These are phyloP conservation scores for Cucurbita ficifolia DNA, from an alignment of 306 rosid species.

Conservation along the genomic window DNA sequence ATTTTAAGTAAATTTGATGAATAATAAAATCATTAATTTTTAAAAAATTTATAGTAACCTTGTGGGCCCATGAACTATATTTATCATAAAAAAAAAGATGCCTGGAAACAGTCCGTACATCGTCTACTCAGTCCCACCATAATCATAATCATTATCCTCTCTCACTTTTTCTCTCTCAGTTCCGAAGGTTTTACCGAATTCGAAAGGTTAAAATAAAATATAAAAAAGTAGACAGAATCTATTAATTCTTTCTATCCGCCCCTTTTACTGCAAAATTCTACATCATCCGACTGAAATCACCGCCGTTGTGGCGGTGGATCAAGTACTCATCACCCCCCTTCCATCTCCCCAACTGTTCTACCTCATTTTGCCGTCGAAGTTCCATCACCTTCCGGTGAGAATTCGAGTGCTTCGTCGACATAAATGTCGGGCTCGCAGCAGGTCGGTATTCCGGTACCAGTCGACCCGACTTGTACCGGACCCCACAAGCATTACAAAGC, in stretches of 20 bases:
- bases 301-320: conserved; percentile 30
- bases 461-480: conserved; percentile 32
- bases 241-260: background rate
- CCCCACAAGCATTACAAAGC: conserved; percentile 33
- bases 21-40: too few species aligned
- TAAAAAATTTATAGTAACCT: background rate
- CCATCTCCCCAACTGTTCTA: conserved; percentile 47
- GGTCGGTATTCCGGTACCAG: conserved; percentile 39
- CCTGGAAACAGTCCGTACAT: background rate
- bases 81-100: background rate
- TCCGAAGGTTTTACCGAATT: background rate
- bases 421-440: conserved; percentile 31
- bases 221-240: background rate
- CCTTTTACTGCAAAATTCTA: conserved; percentile 1
- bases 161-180: background rate
- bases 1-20: too few species aligned
- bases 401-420: conserved; percentile 30
- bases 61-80: too few species aligned
- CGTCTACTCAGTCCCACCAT: background rate
- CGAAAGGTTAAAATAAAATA: background rate
- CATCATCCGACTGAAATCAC: conserved; percentile 36
- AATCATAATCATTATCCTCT: conserved; percentile 2
- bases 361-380: conserved; percentile 31
- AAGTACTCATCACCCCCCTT: conserved; percentile 69
- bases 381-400: conserved; percentile 38